Conservation (phyloP, 2,329 filamentous ascomycete species). For the Lachnellula occidentalis region DNA sequence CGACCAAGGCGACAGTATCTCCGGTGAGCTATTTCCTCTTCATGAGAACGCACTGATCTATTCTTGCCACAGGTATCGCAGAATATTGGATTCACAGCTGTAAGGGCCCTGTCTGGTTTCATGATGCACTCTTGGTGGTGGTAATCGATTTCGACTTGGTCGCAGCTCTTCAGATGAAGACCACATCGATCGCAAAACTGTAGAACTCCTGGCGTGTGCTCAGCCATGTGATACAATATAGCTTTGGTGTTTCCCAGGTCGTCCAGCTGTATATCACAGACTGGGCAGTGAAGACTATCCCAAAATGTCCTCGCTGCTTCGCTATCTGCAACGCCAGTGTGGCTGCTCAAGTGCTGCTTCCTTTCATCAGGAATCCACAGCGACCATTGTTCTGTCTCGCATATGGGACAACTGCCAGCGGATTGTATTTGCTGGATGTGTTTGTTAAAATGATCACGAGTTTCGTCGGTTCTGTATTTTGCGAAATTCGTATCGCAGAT, state of each 20-base stretch:
- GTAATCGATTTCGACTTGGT: not conserved
- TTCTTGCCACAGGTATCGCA: constrained; percentile 5
- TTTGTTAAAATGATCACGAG: constrained; percentile 12
- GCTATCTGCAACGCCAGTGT: constrained; percentile 6
- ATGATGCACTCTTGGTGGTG: constrained; percentile 4
- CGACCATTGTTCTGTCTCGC: constrained; percentile 18
- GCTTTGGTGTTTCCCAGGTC: constrained; percentile 4
- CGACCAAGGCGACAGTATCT: not conserved
- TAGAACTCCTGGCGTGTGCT: constrained; percentile 19
- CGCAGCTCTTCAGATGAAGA: not conserved
- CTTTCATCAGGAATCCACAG: constrained; percentile 20
- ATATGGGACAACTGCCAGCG: constrained; percentile 22
- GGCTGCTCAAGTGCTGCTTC: constrained; percentile 16
- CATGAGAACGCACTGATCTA: constrained; percentile 1
- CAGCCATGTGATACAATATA: constrained; percentile 20
- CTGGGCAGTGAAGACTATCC: constrained; percentile 17
- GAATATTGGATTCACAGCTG: not conserved
- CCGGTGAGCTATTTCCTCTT: constrained; percentile 1
- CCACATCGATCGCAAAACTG: constrained; percentile 19
- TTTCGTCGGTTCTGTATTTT: constrained; percentile 13
- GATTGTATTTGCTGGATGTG: constrained; percentile 18
- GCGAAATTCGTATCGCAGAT: constrained; percentile 17
- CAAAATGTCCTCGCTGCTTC: constrained; percentile 16
- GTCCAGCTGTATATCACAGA: constrained; percentile 19
- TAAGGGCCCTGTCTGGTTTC: not conserved